Base-by-base conservation (phyloP, 2,329 filamentous ascomycete genomes). In the Endocalyx cinctus region DNA sequence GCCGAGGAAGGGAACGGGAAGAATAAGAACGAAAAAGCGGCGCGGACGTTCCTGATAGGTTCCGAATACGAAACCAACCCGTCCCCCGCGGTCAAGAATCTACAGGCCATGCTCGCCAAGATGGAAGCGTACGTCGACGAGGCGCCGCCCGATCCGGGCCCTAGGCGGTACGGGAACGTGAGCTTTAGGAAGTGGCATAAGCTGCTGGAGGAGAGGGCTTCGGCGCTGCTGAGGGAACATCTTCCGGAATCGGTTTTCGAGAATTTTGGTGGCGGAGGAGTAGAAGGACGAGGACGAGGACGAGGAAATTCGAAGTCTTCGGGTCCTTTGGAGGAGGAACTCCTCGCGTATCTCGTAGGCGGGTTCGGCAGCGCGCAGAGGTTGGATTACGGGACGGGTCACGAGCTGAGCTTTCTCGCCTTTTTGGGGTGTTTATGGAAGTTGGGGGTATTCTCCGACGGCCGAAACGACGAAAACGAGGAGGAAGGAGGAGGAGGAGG, bases 341-440 rank as follows among this genome's bases (percentile, higher is more conserved):
- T 96, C 7, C 72, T 69, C 37, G 72, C 77, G 26, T 98, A 98
- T 57, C 73, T 98, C 2, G 59, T 94, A 4, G 89, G 88, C 11
- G 77, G 77, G 5, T 96, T 95, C 61, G 92, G 92, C 4, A 97
- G 88, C 54, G 62, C 86, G 0, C 87, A 96, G 51, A 71, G 92
- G 34, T 69, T 98, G 17, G 92, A 98, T 62, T 98, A 96, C 54
- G 92, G 92, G 2, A 97, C 92, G 0, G 92, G 92, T 0, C 92
- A 98, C 58, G 92, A 98, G 55, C 67, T 98, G 32, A 95, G 86
- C 61, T 98, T 98, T 51, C 60, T 97, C 6, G 90, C 92, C 2
- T 98, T 98, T 43, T 58, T 98, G 5, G 89, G 80, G 5, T 82
- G 84, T 39, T 67, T 98, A 5, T 98, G 90, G 89, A 96, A 95